A percentile compares a stretch with the other conserved stretches of the same genome.
phyloP scores from a whole-genome alignment of 148 eudicot species.

The Rhododendron henanense region DNA sequence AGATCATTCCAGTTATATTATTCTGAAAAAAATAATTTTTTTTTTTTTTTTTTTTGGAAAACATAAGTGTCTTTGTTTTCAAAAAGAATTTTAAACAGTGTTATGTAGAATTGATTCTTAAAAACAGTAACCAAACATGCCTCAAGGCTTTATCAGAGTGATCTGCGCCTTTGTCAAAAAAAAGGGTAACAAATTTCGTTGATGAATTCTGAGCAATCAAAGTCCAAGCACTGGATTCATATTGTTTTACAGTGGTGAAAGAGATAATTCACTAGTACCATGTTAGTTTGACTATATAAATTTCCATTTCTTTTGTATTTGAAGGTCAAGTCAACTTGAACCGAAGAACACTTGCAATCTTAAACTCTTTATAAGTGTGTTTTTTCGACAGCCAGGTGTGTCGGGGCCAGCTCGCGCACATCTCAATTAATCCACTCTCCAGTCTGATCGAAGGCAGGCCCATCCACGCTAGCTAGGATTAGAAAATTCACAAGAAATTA shows the following conservation, averaged over 20 bases:
- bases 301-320: neutral
- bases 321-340: neutral
- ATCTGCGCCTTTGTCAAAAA: neutral
- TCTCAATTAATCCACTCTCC: too few species aligned
- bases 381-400: too few species aligned
- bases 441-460: too few species aligned
- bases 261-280: neutral
- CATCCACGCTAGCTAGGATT: too few species aligned
- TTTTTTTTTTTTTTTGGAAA: too few species aligned
- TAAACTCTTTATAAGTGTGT: neutral
- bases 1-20: too few species aligned
- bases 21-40: too few species aligned
- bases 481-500: too few species aligned
- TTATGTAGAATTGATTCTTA: neutral
- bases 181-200: neutral
- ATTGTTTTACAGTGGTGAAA: neutral
- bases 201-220: neutral
- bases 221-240: neutral
- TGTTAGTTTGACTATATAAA: neutral
- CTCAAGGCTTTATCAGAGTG: neutral
- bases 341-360: neutral
- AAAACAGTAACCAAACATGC: neutral
- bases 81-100: neutral
- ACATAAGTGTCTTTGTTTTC: too few species aligned
- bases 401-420: too few species aligned